phyloP scores from a whole-genome alignment of 495 filamentous ascomycete genomes.

The Penicillium psychrofluorescens region DNA sequence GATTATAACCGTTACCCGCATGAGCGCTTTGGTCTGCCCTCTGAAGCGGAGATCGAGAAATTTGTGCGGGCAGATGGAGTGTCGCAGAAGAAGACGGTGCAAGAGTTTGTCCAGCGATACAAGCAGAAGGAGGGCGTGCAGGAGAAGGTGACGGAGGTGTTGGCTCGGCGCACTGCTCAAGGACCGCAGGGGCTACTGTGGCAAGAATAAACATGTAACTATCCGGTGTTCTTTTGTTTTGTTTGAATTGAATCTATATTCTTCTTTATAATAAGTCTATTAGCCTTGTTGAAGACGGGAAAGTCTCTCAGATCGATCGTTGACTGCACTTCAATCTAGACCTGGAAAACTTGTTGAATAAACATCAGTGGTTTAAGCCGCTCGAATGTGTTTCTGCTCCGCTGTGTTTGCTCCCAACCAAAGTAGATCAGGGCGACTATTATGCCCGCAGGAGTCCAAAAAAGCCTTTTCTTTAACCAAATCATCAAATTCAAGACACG shows the following conservation, averaged over 20 bases:
- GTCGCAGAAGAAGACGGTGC: slow-evolving; percentile 9
- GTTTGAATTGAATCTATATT: background rate
- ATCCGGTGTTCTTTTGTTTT: background rate
- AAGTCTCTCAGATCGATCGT: background rate
- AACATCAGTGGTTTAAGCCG: background rate
- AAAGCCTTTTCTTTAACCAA: slow-evolving; percentile 29
- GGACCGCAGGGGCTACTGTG: slow-evolving; percentile 20
- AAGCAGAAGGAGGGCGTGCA: slow-evolving; percentile 31
- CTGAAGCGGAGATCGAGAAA: slow-evolving; percentile 59
- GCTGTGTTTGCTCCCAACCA: slow-evolving; percentile 18
- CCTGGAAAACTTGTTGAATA: too few relatives aligned
- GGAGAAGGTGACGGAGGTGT: slow-evolving; percentile 34
- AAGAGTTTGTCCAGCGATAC: slow-evolving; percentile 23
- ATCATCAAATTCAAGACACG: slow-evolving; percentile 35
- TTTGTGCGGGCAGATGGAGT: slow-evolving; percentile 29
- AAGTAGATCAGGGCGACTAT: slow-evolving; percentile 48
- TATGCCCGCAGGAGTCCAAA: slow-evolving; percentile 42
- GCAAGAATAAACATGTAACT: slow-evolving; percentile 20
- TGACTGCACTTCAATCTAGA: too few relatives aligned
- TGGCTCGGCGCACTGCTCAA: slow-evolving; percentile 18
- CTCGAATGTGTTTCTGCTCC: too few relatives aligned
- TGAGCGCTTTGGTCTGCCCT: slow-evolving; percentile 58
- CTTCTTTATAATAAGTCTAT: too few relatives aligned
- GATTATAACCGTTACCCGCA: slow-evolving; percentile 67
- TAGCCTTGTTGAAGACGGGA: background rate